Conservation (phyloP, 2,329 filamentous ascomycete genomes). For the Coniochaeta hoffmannii region DNA sequence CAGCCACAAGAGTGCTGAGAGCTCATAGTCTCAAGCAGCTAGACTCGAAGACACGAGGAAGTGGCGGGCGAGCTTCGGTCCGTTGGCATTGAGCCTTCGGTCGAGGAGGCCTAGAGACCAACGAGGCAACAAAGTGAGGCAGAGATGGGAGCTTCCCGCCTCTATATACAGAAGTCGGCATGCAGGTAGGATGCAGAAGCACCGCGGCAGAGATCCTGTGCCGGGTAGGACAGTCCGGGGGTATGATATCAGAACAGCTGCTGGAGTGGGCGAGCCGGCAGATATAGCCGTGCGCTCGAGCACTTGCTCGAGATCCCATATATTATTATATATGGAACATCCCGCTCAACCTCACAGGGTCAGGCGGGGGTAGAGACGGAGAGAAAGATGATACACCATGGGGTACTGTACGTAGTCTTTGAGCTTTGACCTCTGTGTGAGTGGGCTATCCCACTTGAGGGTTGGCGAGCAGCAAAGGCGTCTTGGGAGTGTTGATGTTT, state of each 20-base stretch:
- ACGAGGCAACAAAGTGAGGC: not conserved
- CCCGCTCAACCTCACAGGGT: not conserved
- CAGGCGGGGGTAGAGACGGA: not conserved
- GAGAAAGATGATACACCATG: not conserved
- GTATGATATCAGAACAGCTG: slow-evolving; percentile 1
- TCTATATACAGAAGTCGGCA: slow-evolving; percentile 6
- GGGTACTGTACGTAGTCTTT: not conserved
- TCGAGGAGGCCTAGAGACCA: slow-evolving; percentile 3
- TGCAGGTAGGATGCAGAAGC: slow-evolving; percentile 5
- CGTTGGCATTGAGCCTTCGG: slow-evolving; percentile 5
- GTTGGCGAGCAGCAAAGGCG: not conserved
- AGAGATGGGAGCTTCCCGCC: slow-evolving; percentile 6
- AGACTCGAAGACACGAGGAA: not conserved
- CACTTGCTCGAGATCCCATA: not conserved
- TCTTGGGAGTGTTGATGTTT: not conserved
- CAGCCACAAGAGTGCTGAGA: not conserved
- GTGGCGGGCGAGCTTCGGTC: slow-evolving; percentile 3
- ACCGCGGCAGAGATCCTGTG: slow-evolving; percentile 1
- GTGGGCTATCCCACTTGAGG: not conserved
- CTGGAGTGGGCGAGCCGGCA: slow-evolving; percentile 6
- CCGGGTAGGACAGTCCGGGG: not conserved
- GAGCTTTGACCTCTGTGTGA: slow-evolving; percentile 2
- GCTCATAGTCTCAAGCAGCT: not conserved
- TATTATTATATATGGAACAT: slow-evolving; percentile 3
- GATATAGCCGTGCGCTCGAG: slow-evolving; percentile 6